Base-by-base conservation (phyloP, 202 grass and related monocot species). In the Setaria viridis region DNA sequence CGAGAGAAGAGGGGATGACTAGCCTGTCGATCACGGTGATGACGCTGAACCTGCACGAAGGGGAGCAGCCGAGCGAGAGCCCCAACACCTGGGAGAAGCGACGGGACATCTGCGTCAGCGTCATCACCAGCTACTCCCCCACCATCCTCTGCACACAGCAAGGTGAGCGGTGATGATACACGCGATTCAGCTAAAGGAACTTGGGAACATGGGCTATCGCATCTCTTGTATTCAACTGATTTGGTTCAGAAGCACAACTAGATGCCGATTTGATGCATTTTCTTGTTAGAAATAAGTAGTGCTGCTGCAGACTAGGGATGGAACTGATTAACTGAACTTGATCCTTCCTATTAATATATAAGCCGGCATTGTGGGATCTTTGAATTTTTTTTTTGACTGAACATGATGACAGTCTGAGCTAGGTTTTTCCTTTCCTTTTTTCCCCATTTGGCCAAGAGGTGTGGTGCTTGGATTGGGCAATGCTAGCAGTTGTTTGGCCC, bases 61-160 rank as follows among this genome's bases (percentile, higher is more conserved):
- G 97, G 25, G 92, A 94, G 50, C 93, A 91, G 50, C 82, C 86
- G 21, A 85, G 67, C 66, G 93, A 96, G 58, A 92, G 93, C 82
- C 90, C 93, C 42, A 91, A 93, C 85, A 89, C 71, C 77, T 99
- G 97, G 97, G 92, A 99, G 80, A 93, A 91, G 86, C 91, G 97
- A 49, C 84, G 86, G 74, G 97, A 99, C 78, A 92, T 99, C 81
- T 99, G 97, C 65, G 68, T 99, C 82, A 99, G 97, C 80, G 93
- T 99, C 70, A 94, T 99, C 86, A 94, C 93, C 64, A 96, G 84
- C 84, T 99, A 99, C 75, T 96, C 90, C 50, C 97, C 93, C 20
- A 88, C 93, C 68, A 93, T 99, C 51, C 90, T 99, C 33, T 99
- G 97, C 88, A 96, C 93, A 54, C 97, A 99, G 85, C 97, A 99